Conservation (phyloP, 2,329 filamentous ascomycete genomes). For the Colletotrichum filicis region DNA sequence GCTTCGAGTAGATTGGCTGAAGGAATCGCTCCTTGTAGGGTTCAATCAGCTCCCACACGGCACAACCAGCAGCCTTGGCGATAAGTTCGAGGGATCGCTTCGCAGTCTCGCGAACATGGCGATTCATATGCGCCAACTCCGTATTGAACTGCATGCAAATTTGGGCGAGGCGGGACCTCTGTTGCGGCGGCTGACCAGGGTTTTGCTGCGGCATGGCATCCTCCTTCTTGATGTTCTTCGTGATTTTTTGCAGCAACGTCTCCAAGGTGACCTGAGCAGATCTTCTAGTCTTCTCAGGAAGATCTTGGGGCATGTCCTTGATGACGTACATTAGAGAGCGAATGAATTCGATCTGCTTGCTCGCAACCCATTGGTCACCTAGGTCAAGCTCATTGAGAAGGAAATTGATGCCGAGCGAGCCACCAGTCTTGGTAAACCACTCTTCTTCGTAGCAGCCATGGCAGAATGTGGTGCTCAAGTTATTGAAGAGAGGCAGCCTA, state of each 20-base stretch:
- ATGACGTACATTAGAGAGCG: slow-evolving; percentile 96
- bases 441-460: slow-evolving; percentile 98
- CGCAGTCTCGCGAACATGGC: slow-evolving; percentile 89
- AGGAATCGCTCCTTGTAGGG: slow-evolving; percentile 91
- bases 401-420: slow-evolving; percentile 89
- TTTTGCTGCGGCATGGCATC: slow-evolving; percentile 64
- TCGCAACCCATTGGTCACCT: slow-evolving; percentile 83
- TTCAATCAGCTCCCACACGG: slow-evolving; percentile 88
- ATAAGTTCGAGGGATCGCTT: slow-evolving; percentile 84
- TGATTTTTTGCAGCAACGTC: slow-evolving; percentile 81
- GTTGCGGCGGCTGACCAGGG: slow-evolving; percentile 53
- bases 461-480: slow-evolving; percentile 85
- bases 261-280: slow-evolving; percentile 87
- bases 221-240: slow-evolving; percentile 81
- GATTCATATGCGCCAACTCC: slow-evolving; percentile 95
- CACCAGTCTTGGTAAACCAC: slow-evolving; percentile 98
- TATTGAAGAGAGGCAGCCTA: slow-evolving; percentile 84
- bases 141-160: slow-evolving; percentile 88
- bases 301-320: slow-evolving; percentile 95
- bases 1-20: slow-evolving; percentile 95
- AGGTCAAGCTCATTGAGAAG: slow-evolving; percentile 87
- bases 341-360: slow-evolving; percentile 88
- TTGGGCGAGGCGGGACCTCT: slow-evolving; percentile 72
- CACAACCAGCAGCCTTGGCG: slow-evolving; percentile 78
- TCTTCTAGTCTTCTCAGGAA: slow-evolving; percentile 88